Conservation (phyloP, 2,329 filamentous ascomycete species). For the Phyllosticta citriasiana region DNA sequence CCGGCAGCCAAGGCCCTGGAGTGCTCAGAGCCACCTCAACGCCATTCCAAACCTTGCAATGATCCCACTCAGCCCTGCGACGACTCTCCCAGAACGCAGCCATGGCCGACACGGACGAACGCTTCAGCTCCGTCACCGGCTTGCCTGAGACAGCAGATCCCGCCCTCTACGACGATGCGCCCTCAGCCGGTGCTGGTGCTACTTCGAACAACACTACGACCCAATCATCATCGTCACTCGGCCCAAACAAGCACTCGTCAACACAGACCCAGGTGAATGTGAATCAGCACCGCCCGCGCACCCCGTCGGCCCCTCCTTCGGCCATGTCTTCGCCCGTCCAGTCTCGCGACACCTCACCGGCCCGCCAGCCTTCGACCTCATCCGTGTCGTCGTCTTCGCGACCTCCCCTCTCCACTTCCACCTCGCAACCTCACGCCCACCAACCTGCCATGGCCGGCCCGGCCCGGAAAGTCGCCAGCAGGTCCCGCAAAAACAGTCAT, state of each 20-base stretch:
- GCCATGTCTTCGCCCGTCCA: slow-evolving; percentile 33
- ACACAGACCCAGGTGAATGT: slow-evolving; percentile 12
- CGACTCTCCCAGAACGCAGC: slow-evolving; percentile 12
- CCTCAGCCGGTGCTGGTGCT: slow-evolving; percentile 7
- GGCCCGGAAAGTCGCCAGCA: slow-evolving; percentile 19
- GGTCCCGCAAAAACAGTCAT: slow-evolving; percentile 34
- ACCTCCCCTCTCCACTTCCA: background rate
- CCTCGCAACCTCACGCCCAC: slow-evolving; percentile 3
- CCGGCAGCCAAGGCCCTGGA: background rate
- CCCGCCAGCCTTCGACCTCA: slow-evolving; percentile 15
- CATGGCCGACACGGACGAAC: slow-evolving; percentile 24
- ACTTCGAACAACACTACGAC: slow-evolving; percentile 13
- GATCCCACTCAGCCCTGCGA: slow-evolving; percentile 16
- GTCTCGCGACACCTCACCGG: slow-evolving; percentile 39
- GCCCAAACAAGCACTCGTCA: slow-evolving; percentile 13
- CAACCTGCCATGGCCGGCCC: slow-evolving; percentile 10
- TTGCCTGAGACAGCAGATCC: slow-evolving; percentile 29
- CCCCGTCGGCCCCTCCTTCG: slow-evolving; percentile 19
- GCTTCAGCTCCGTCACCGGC: slow-evolving; percentile 28
- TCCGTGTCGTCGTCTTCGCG: background rate
- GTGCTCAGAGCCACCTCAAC: slow-evolving; percentile 11
- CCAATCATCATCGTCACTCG: slow-evolving; percentile 3
- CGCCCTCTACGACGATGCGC: background rate
- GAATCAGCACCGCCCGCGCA: slow-evolving; percentile 10
- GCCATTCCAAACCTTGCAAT: slow-evolving; percentile 6